Base-by-base conservation (phyloP, 2,329 filamentous ascomycete species). In the Ophiostoma australiae region DNA sequence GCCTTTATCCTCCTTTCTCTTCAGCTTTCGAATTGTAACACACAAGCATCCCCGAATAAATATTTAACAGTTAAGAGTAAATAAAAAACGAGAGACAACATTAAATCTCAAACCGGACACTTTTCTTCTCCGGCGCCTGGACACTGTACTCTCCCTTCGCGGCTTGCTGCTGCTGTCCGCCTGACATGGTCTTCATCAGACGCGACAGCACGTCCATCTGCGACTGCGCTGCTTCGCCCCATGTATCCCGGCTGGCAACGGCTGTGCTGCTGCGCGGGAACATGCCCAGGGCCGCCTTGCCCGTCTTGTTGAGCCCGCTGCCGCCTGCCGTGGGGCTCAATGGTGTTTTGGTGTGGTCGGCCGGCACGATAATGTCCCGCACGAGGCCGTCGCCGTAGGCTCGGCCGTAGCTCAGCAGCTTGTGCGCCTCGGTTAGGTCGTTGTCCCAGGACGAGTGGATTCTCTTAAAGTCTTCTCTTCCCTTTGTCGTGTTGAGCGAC, bases 361-460 rank as follows among this genome's bases (percentile, higher is more conserved):
- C 44, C 1, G 74, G 74, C 13, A 74, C 71, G 13, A 75, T 70
- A 10, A 74, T 74, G 27, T 72, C 70, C 44, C 71, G 73, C 41
- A 73, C 72, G 11, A 75, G 68, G 4, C 72, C 69, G 23, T 74
- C 74, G 55, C 74, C 74, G 71, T 75, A 75, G 4, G 68, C 52
- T 3, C 73, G 73, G n/a, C 74, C 74, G 63, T 73, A 75, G 2
- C n/a, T 17, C 0, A 75, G 65, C 20, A 75, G 71, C 70, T 72
- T 73, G 58, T 65, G 72, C 11, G 72, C 72, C 44, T 75, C 72
- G 27, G 41, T 63, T 33, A 70, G 67, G 72, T 75, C 74, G 13
- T 72, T 72, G 31, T 69, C 55, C 74, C 74, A 75, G 20, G 70
- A 67, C 2, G 61, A 67, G 23, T 48, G 44, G 33, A 63, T 35